phyloP scores from a whole-genome alignment of 2,329 filamentous ascomycete species.

The Sclerotinia nivalis region DNA sequence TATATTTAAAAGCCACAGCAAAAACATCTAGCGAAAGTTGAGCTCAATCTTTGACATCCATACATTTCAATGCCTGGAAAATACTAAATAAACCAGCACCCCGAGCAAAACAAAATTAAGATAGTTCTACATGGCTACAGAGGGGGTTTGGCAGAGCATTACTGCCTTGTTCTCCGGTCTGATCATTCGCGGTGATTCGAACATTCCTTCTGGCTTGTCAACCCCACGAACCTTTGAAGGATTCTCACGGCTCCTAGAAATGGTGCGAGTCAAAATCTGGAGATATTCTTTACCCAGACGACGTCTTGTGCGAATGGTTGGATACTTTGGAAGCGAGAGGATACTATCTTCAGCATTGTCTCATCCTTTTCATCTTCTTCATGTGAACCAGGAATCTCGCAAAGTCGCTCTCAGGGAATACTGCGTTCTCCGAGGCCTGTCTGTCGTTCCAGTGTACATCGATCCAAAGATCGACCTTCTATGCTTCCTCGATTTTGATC shows the following conservation, averaged over 20 bases:
- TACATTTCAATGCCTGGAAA: neutral
- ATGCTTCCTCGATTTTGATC: neutral
- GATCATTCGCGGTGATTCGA: neutral
- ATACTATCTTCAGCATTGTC: neutral
- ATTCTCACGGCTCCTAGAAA: neutral
- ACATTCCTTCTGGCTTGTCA: neutral
- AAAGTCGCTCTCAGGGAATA: neutral
- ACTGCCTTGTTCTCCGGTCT: neutral
- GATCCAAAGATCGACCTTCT: neutral
- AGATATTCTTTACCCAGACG: neutral
- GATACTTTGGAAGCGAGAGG: neutral
- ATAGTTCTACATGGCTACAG: neutral
- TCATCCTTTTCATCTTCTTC: neutral
- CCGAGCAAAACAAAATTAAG: neutral
- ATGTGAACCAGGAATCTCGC: neutral
- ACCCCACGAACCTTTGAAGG: neutral
- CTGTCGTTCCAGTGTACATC: neutral
- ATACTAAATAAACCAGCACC: neutral
- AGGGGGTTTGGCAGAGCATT: neutral
- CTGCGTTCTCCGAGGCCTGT: neutral
- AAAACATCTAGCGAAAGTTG: neutral
- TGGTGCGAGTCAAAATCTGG: neutral
- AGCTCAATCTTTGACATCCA: neutral
- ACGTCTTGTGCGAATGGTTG: neutral
- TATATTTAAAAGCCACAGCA: neutral